Conservation (phyloP, 257 asterid genomes). For the Ehretia macrophylla region DNA sequence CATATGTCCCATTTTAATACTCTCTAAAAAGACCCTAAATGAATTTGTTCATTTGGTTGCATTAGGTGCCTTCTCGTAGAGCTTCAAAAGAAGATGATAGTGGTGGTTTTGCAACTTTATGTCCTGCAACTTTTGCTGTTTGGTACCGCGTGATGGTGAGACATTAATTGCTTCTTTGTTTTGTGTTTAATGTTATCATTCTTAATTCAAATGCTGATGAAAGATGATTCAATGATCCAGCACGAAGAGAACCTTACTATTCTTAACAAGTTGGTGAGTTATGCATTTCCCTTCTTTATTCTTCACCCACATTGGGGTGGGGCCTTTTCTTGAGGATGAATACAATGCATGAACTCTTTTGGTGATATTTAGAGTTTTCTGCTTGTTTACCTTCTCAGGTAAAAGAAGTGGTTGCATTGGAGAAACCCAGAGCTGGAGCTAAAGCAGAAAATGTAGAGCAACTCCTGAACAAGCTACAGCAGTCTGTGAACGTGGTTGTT, state of each 20-base stretch:
- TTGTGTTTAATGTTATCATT: constrained; percentile 12
- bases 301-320: constrained; percentile 1
- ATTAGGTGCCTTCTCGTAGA: constrained; percentile 44
- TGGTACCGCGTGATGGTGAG: constrained; percentile 86
- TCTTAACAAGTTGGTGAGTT: constrained; percentile 66
- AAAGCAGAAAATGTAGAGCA: constrained; percentile 37
- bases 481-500: constrained; percentile 66
- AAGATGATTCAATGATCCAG: constrained; percentile 40
- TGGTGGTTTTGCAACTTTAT: constrained; percentile 53
- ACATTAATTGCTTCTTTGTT: constrained; percentile 3
- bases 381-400: constrained; percentile 34
- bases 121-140: constrained; percentile 58
- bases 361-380: neutral
- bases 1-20: too few relatives aligned
- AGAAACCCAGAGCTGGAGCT: constrained; percentile 52
- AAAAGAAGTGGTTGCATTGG: constrained; percentile 49
- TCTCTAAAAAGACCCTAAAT: neutral
- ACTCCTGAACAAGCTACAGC: constrained; percentile 54
- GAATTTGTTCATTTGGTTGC: constrained; percentile 1
- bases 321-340: neutral
- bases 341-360: neutral
- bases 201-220: constrained; percentile 22
- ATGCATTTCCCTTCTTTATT: neutral
- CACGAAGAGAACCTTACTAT: constrained; percentile 74
- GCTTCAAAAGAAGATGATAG: constrained; percentile 40